Evolutionary conservation across 208 protist species (phyloP).

Genomic region (Polymyxa betae): DNA sequence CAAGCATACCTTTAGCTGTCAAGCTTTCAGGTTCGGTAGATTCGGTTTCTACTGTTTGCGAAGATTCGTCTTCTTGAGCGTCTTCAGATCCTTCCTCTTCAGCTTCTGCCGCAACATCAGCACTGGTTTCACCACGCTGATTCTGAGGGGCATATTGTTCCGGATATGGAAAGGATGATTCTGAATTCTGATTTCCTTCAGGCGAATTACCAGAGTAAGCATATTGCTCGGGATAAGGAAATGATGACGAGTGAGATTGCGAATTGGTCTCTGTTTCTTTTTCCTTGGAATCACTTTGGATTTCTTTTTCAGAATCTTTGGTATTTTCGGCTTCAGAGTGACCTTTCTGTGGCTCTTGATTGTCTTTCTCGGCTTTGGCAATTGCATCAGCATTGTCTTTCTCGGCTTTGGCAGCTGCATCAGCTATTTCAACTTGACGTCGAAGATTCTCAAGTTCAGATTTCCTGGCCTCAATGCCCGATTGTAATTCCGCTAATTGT

Average conservation of each 20-base stretch:
- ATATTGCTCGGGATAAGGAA: slow-evolving; percentile 47
- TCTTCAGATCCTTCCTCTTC: background rate
- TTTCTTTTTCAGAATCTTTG: background rate
- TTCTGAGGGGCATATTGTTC: background rate
- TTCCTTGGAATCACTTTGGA: background rate
- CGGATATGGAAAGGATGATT: no score
- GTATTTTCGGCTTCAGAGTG: background rate
- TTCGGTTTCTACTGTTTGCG: background rate
- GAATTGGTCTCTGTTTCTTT: background rate
- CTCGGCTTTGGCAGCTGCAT: slow-evolving; percentile 22
- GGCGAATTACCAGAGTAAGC: background rate
- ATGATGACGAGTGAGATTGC: background rate
- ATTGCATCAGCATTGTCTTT: background rate
- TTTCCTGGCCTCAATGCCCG: background rate
- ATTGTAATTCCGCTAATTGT: background rate
- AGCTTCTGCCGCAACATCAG: no score
- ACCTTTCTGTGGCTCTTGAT: background rate
- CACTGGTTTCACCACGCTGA: background rate
- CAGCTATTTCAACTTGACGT: background rate
- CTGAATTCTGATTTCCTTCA: no score
- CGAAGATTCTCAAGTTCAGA: background rate
- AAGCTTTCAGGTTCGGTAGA: background rate
- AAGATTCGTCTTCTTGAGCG: background rate
- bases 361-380: background rate
- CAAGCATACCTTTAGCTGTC: background rate